phyloP scores from a whole-genome alignment of 23 red algal species.

The Gracilaria caudata region DNA sequence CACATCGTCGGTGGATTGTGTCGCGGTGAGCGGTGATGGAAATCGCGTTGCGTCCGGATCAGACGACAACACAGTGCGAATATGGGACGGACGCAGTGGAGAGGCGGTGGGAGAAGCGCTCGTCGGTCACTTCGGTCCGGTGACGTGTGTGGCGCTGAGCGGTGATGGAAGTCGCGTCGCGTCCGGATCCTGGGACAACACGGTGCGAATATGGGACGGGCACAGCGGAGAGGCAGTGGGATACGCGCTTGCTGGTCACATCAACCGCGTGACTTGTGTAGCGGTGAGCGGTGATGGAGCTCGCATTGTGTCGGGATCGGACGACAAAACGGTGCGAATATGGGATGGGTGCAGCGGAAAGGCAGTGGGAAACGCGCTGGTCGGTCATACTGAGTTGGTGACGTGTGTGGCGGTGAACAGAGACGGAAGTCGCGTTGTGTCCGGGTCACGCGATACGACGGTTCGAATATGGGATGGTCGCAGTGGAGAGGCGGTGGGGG shows the following conservation, averaged over 20 bases:
- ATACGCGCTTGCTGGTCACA: not conserved
- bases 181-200: not conserved
- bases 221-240: not conserved
- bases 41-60: not conserved
- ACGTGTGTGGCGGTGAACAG: not conserved
- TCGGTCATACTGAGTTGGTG: not conserved
- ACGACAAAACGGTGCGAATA: not conserved
- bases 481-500: not conserved
- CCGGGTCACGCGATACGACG: not conserved
- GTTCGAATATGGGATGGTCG: not conserved
- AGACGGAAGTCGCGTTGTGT: not conserved
- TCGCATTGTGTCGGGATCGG: not conserved
- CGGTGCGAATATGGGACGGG: slow-evolving; percentile 15
- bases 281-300: not conserved
- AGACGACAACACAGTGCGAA: not conserved
- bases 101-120: not conserved
- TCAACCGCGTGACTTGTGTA: not conserved
- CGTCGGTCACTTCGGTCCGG: not conserved
- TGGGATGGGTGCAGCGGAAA: not conserved
- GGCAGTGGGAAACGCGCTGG: not conserved
- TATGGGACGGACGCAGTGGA: not conserved
- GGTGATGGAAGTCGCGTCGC: not conserved
- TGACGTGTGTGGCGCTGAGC: not conserved
- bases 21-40: not conserved
- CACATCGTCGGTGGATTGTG: not conserved